Evolutionary conservation across 306 rosid genomes (phyloP), one percentile per base, ranked within the genome.

Genomic region (Purshia tridentata): DNA sequence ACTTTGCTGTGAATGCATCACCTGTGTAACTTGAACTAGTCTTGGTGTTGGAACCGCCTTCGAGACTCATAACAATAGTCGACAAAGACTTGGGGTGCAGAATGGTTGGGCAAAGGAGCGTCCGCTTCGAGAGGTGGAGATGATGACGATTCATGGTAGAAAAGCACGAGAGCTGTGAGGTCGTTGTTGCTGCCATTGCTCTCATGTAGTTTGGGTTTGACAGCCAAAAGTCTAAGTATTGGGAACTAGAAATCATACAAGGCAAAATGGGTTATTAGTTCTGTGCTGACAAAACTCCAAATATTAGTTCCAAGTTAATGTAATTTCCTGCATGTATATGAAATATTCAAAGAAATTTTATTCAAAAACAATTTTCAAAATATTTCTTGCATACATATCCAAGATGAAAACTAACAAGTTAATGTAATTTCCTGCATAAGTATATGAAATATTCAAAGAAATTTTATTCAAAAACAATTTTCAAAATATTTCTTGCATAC

Each of bases 121-220:
- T 72, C 22, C 66, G 76, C 13, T 77, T 76, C 14, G 73, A 84
- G 42, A 83, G 78, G 62, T 54, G 81, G 35, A 74, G 61, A 54
- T 72, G 76, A 40, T 84, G 76, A 40, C 86, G 85, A 73, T 85
- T 79, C 73, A 81, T 65, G 58, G 93, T 79, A 75, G 87, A 71
- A 73, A 86, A 87, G 78, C 86, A 82, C 3, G 85, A 69, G 14
- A 90, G 77, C 70, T 88, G 96, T 46, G 93, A 85, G 62, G 72
- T 72, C 68, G 86, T 62, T 41, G 83, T 47, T 54, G 85, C 89
- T 10, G 73, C 61, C 49, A 51, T 69, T 51, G 61, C 51, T 18
- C 61, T 69, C 61, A 69, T 69, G 14, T 67, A 2, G 15, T 16
- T 35, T 63, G 23, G 35, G n/a, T 5, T 41, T 4, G 18, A 63